Conservation (phyloP, 352 stramenopile species). For the Globisporangium lucens region DNA sequence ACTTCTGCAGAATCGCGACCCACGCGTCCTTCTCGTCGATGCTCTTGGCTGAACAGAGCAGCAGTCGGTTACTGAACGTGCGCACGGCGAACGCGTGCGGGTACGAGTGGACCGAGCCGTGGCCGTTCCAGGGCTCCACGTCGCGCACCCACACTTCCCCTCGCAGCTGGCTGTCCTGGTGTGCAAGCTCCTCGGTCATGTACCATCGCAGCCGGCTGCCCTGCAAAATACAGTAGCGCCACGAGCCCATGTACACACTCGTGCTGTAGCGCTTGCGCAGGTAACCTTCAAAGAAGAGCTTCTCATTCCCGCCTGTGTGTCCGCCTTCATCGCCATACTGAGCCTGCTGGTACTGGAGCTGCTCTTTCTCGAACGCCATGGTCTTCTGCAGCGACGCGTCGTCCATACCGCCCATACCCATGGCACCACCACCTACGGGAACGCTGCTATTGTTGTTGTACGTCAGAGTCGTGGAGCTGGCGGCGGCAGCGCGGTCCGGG, state of each 20-base stretch:
- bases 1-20: slow-evolving; percentile 34
- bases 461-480: not conserved
- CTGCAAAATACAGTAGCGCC: slow-evolving; percentile 66
- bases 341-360: not conserved
- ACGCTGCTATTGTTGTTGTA: not conserved
- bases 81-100: slow-evolving; percentile 61
- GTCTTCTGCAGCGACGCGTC: slow-evolving; percentile 8
- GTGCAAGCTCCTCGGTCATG: slow-evolving; percentile 49
- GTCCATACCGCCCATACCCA: not conserved
- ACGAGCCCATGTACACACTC: slow-evolving; percentile 76
- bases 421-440: not conserved
- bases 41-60: slow-evolving; percentile 58
- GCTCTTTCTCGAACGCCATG: slow-evolving; percentile 11
- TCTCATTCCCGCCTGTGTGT: slow-evolving; percentile 7
- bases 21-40: slow-evolving; percentile 42
- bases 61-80: slow-evolving; percentile 45
- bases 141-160: slow-evolving; percentile 60
- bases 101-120: slow-evolving; percentile 48
- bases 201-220: slow-evolving; percentile 67
- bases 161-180: slow-evolving; percentile 42
- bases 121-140: slow-evolving; percentile 59
- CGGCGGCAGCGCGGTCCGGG: not conserved
- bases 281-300: slow-evolving; percentile 39
- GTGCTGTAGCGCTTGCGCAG: slow-evolving; percentile 66
- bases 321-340: not conserved